These are phyloP conservation scores for Polygonum aviculare DNA, from an alignment of 148 eudicot species.

Conservation along the genomic window DNA sequence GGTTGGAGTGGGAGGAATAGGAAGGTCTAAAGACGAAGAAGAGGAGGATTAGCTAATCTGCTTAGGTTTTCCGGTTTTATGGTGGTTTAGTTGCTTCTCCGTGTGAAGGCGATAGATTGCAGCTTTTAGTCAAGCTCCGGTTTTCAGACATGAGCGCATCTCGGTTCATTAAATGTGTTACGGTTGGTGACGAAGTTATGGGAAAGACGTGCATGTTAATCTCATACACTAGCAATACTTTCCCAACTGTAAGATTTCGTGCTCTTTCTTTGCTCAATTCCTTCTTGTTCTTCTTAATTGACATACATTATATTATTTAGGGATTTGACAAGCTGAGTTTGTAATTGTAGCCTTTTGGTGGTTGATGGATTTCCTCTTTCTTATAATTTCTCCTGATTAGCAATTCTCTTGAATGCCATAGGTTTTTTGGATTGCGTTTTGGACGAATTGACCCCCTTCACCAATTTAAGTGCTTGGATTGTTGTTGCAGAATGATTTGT, in stretches of 20 bases:
- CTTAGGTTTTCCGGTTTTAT: neutral
- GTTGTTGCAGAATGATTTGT: neutral
- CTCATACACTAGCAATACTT: conserved; percentile 12
- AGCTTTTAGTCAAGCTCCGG: neutral
- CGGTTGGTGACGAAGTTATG: conserved; percentile 9
- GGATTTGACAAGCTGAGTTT: neutral
- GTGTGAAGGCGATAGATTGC: neutral
- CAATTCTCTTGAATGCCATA: neutral
- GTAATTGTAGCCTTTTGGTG: neutral
- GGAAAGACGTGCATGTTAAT: conserved; percentile 14
- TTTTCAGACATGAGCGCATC: conserved; percentile 22
- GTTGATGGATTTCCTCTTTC: neutral
- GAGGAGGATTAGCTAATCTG: neutral
- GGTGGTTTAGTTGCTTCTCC: neutral
- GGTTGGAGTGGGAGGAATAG: neutral
- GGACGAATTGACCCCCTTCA: neutral
- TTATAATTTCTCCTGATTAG: neutral
- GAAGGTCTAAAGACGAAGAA: conserved; percentile 1
- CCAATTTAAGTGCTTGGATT: neutral
- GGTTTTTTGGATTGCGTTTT: neutral
- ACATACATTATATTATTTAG: neutral
- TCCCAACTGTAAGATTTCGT: conserved; percentile 12
- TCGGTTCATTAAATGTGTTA: conserved; percentile 17
- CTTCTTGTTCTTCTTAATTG: neutral
- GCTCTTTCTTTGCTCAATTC: neutral